Evolutionary conservation across 2,329 filamentous ascomycete species (phyloP).

Genomic region (Colletotrichum chrysophilum): DNA sequence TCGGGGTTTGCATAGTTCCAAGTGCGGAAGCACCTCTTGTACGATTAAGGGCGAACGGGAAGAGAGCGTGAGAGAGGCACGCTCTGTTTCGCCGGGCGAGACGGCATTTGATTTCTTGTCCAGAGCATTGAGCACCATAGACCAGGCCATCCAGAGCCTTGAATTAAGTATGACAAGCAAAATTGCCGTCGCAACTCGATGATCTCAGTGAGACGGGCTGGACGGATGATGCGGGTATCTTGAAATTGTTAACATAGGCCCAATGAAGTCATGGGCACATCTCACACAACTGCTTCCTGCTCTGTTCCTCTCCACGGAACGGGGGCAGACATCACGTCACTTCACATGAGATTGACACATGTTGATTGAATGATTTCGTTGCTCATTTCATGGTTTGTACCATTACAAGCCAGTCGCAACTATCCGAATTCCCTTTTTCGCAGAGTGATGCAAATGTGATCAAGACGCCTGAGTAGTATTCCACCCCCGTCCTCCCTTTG

Average conservation of each 20-base stretch:
- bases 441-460: conserved; percentile 28
- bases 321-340: not conserved
- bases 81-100: not conserved
- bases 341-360: not conserved
- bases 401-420: conserved; percentile 27
- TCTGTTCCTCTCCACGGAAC: not conserved
- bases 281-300: not conserved
- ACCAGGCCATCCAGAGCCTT: conserved; percentile 7
- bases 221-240: not conserved
- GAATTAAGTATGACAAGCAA: conserved; percentile 9
- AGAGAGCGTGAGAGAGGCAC: not conserved
- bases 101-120: not conserved
- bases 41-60: conserved; percentile 9
- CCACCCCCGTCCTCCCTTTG: conserved; percentile 23
- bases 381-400: conserved; percentile 25
- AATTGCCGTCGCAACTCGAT: not conserved
- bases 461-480: conserved; percentile 26
- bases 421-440: conserved; percentile 25
- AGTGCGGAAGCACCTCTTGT: conserved; percentile 15
- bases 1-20: conserved; percentile 13
- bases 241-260: not conserved
- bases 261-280: not conserved
- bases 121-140: conserved; percentile 15
- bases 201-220: not conserved
- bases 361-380: conserved; percentile 24